Conservation (phyloP, 106 monocot species). For the Posidonia australis region DNA sequence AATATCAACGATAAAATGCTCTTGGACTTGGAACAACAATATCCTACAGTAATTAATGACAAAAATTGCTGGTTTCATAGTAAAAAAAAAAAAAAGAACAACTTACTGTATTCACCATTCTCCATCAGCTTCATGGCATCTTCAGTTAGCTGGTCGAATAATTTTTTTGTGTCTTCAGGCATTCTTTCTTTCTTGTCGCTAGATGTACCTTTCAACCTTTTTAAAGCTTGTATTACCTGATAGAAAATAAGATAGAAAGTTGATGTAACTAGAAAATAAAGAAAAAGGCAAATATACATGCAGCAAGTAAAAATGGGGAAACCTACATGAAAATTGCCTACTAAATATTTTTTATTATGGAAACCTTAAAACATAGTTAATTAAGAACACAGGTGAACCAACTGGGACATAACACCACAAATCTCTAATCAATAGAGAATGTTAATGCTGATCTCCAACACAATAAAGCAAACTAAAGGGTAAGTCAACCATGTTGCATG, state of each 20-base stretch:
- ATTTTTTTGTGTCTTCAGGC: slow-evolving; percentile 59
- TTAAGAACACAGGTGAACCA: too few species aligned
- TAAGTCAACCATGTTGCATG: too few species aligned
- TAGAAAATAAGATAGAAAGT: slow-evolving; percentile 1
- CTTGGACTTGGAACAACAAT: not conserved
- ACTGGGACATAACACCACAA: too few species aligned
- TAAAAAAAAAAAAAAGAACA: not conserved
- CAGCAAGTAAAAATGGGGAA: not conserved
- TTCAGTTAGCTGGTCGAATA: slow-evolving; percentile 94
- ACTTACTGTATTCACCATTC: slow-evolving; percentile 91
- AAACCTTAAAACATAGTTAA: too few species aligned
- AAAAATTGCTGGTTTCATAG: not conserved
- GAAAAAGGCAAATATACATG: not conserved
- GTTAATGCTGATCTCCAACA: too few species aligned
- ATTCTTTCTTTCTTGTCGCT: slow-evolving; percentile 58
- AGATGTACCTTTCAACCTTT: slow-evolving; percentile 70
- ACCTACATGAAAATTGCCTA: too few species aligned
- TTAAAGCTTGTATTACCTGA: slow-evolving; percentile 90
- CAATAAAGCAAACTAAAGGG: too few species aligned
- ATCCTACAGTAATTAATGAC: not conserved
- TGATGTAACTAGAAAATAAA: too few species aligned
- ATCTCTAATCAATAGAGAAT: too few species aligned
- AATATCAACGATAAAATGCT: not conserved
- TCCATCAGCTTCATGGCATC: slow-evolving; percentile 98
- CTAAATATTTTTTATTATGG: too few species aligned